Evolutionary conservation across 2,329 filamentous ascomycete genomes (phyloP), one percentile per base, ranked within the genome.

Genomic region (Acrocalymma vagum): DNA sequence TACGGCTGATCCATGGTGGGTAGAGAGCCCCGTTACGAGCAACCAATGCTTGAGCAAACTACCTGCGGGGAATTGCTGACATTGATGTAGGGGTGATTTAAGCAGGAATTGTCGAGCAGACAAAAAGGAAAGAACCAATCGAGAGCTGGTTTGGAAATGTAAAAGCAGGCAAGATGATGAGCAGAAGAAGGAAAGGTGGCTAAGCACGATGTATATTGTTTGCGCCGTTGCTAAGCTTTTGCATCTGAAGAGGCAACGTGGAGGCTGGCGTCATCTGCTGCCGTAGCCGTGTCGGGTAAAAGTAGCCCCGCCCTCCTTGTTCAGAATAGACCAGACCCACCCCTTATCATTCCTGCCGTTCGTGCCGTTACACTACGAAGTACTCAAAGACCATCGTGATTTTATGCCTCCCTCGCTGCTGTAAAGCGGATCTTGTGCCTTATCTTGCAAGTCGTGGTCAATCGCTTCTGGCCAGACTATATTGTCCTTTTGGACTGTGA

Each of bases 201-300:
- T 41, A 29, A 11, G 28, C 29, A 38, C 25, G 45, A 49, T 29
- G 45, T 34, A 40, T 25, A 34, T 51, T 45, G 33, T 43, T 45
- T 42, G 50, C 45, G 36, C 42, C 45, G 39, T 45, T 52, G 51
- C 60, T 53, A 60, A 59, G n/a, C n/a, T n/a, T 55, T 54, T 48
- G 46, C 45, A 47, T 35, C 33, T 45, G 51, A 65, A 67, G 62
- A 61, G 58, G 64, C 58, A 60, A 66, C 63, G 64, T 67, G 62
- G 62, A 64, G 50, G 62, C 57, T 64, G 59, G 60, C 57, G 58
- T 60, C 41, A 24, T 16, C 35, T 29, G 30, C 26, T 21, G 37
- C n/a, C n/a, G n/a, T n/a, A n/a, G n/a, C n/a, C n/a, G n/a, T n/a
- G n/a, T n/a, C n/a, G n/a, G n/a, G n/a, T n/a, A n/a, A 53, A 27